phyloP scores from a whole-genome alignment of 306 rosid genomes.

The Alnus rubra region DNA sequence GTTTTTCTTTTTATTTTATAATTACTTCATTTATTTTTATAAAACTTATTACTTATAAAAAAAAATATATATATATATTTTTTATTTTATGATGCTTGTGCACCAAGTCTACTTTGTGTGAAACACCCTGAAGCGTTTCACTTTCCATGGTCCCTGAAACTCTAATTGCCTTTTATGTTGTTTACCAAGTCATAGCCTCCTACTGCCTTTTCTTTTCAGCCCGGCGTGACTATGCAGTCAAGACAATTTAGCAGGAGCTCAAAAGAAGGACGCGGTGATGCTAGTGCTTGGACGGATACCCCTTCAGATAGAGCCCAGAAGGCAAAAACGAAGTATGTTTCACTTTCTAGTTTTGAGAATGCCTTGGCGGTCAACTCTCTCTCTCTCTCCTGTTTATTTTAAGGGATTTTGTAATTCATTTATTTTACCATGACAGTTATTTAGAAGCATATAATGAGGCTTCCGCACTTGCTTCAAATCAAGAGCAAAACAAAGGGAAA shows the following conservation, averaged over 20 bases:
- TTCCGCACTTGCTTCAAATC: constrained; percentile 73
- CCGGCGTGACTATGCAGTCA: constrained; percentile 79
- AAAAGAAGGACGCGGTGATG: constrained; percentile 91
- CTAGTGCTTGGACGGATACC: constrained; percentile 90
- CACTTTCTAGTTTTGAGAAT: constrained; percentile 19
- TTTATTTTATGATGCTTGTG: not conserved
- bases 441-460: constrained; percentile 91
- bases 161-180: not conserved
- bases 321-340: constrained; percentile 77
- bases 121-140: not conserved
- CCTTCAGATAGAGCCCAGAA: constrained; percentile 86
- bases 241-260: constrained; percentile 59
- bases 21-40: too few relatives aligned
- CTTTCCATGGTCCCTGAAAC: not conserved
- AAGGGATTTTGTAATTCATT: constrained; percentile 22
- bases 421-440: constrained; percentile 54
- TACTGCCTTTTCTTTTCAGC: constrained; percentile 43
- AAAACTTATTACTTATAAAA: too few relatives aligned
- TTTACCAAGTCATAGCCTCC: not conserved
- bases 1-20: not conserved
- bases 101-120: not conserved
- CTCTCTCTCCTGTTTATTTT: constrained; percentile 2
- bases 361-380: constrained; percentile 17
- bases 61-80: too few relatives aligned
- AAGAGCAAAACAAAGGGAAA: constrained; percentile 49